Base-by-base conservation (phyloP, 139 green algal species). In the Closterium sp. region DNA sequence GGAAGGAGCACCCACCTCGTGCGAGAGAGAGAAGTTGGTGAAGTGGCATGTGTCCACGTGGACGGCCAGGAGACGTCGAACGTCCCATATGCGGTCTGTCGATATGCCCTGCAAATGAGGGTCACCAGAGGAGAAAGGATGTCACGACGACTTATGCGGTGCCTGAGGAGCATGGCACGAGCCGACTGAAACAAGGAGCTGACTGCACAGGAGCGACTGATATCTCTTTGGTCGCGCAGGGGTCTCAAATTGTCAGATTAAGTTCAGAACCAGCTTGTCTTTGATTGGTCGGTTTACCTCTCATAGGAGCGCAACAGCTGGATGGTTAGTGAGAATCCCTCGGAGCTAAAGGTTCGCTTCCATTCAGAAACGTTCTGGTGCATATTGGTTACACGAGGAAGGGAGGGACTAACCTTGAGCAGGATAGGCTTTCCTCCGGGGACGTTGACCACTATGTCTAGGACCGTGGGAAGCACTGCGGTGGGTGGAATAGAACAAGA, bases 21-120 rank as follows among this genome's bases (percentile, higher is more conserved):
- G 91, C 7, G 88, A n/a, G 55, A 94, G 84, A 28, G 88, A 91
- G 88, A 93, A 94, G 88, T 83, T 90, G 36, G 91, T 94, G 28
- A 93, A 85, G 31, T 94, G 91, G 33, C 34, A 84, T 19, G 91
- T 90, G 33, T 94, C 91, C 88, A 93, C 91, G 34, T 94, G 89
- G 3, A 90, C 88, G 33, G 88, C 88, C 33, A 94, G 91, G 23
- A 93, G 35, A 19, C 55, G 69, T 34, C 88, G 34, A 6, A 94
- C 87, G 35, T 94, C 91, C 23, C 38, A 84, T 55, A 94, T 93
- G 31, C 81, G 23, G 76, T 94, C 91, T 33, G 91, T 94, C 25
- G 91, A 94, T 84, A 94, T 94, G 33, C 91, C 88, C 91, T 94
- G 91, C n/a, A 25, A 91, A 8, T 7, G 5, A 21, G 33, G 81